Evolutionary conservation across 164 flowering plant genomes (phyloP), one percentile per base, ranked within the genome.

Genomic region (Stephania cephalantha): DNA sequence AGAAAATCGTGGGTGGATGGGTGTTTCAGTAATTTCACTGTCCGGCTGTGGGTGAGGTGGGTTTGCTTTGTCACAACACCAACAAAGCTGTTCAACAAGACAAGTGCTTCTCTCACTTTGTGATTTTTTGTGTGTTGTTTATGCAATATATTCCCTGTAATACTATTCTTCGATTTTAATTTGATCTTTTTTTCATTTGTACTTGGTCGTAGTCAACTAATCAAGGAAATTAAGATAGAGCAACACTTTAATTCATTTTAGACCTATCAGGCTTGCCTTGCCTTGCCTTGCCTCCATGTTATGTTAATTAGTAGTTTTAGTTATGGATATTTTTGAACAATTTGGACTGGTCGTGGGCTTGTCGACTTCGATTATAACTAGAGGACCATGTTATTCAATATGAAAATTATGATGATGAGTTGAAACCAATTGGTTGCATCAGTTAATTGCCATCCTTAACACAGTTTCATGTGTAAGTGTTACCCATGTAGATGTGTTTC

Each of bases 1-100:
- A 20, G 18, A 12, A 20, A 25, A 46, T 31, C 12, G 13, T 15
- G 9, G 6, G 13, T 4, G 48, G 0, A 69, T 46, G 77, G 77
- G 46, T 55, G 4, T 73, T 67, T 58, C 35, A 6, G 81, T 46
- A 68, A 75, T 44, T 75, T 66, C 10, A 48, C 1, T 50, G 74
- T 63, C n/a, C 42, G 67, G 67, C 45, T 46, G 69, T 71, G 35
- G 76, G 13, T 70, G 7, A 61, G 78, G 69, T 68, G 73, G 42
- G 70, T 69, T 74, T 20, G 63, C 74, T 77, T 78, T 74, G 80
- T 73, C n/a, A 65, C 74, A 66, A 46, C 55, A 70, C 53, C 53
- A n/a, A 45, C 55, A 70, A 53, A 30, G 67, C 18, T 15, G 48
- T 74, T 74, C 69, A 74, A 65, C 7, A 8, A 15, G 73, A 35